Conservation (phyloP, 2,329 filamentous ascomycete species). For the Colletotrichum filicis region DNA sequence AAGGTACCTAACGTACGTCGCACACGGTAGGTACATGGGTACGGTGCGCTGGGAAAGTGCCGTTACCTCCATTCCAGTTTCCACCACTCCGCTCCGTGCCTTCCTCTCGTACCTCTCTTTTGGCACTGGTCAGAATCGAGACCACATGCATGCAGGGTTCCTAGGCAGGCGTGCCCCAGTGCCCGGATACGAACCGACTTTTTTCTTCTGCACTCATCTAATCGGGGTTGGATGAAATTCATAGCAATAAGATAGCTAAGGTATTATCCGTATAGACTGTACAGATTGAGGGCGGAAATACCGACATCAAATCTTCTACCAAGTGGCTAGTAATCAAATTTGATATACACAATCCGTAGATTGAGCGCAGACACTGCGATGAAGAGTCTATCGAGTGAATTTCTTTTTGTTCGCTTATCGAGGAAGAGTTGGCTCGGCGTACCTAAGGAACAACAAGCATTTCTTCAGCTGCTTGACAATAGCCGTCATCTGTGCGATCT, state of each 20-base stretch:
- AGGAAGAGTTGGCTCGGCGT: neutral
- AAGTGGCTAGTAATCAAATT: neutral
- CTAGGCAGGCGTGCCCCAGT: neutral
- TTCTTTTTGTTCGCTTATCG: neutral
- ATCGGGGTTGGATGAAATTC: neutral
- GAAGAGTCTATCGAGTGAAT: neutral
- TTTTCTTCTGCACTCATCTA: neutral
- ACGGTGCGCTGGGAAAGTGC: neutral
- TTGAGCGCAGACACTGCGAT: neutral
- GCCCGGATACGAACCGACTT: conserved; percentile 16
- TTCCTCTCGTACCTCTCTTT: neutral
- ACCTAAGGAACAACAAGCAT: conserved; percentile 4
- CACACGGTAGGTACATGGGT: neutral
- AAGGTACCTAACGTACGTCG: too few relatives aligned
- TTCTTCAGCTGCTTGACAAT: conserved; percentile 3
- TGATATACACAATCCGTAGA: too few relatives aligned
- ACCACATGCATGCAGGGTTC: neutral
- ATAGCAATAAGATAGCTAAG: neutral
- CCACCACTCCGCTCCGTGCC: neutral
- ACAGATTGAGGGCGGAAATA: neutral
- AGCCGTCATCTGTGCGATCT: neutral
- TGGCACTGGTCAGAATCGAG: neutral
- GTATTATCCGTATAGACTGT: neutral
- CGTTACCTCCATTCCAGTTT: neutral
- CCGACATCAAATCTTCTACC: neutral